phyloP scores from a whole-genome alignment of 1,139 yeast genomes.

The Suhomyces wounanorum region DNA sequence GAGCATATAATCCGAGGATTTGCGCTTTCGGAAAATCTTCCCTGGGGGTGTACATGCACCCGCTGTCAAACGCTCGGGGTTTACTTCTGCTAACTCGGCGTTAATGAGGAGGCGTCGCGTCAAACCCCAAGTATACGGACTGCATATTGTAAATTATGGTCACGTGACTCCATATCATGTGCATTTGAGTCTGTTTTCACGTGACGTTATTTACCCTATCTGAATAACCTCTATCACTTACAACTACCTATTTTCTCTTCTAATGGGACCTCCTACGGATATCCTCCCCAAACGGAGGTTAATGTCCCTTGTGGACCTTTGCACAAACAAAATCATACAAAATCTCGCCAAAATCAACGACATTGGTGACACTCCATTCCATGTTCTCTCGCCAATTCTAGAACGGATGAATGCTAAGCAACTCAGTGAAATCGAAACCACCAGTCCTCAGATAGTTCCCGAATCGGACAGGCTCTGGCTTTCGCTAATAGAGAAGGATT shows the following conservation, averaged over 20 bases:
- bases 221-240: background rate
- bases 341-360: conserved; percentile 32
- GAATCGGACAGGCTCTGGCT: conserved; percentile 58
- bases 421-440: conserved; percentile 43
- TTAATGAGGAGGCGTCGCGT: background rate
- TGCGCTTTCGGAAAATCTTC: too few species aligned
- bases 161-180: background rate
- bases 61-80: too few species aligned
- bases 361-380: conserved; percentile 52
- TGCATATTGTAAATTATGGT: background rate
- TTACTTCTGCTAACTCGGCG: background rate
- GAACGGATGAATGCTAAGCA: conserved; percentile 50
- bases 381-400: conserved; percentile 47
- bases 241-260: background rate
- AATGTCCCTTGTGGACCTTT: conserved; percentile 18
- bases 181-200: background rate
- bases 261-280: conserved; percentile 2
- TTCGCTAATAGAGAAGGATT: conserved; percentile 45
- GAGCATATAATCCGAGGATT: too few species aligned
- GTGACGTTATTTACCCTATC: background rate
- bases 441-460: conserved; percentile 46
- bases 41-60: too few species aligned
- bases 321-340: conserved; percentile 22
- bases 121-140: too few species aligned
- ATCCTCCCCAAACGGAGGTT: conserved; percentile 3